These are phyloP conservation scores for Tulasnella sp. DNA, from an alignment of 768 basidiomycete species.

Conservation along the genomic window DNA sequence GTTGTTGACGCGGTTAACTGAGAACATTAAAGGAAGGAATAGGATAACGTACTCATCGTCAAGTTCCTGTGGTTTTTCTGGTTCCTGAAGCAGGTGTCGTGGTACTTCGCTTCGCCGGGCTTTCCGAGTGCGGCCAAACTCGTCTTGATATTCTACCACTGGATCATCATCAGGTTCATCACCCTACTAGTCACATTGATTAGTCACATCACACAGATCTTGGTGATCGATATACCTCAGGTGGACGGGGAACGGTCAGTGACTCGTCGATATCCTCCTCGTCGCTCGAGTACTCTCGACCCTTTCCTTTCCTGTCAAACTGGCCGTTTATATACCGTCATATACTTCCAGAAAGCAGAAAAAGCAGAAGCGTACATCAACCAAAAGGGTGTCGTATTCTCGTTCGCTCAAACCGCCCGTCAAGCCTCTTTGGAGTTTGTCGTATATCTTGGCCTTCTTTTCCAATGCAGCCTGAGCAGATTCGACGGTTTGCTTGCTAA, in stretches of 20 bases:
- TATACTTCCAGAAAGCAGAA: background rate
- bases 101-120: constrained; percentile 66
- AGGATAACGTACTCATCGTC: constrained; percentile 28
- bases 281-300: constrained; percentile 8
- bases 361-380: constrained; percentile 47
- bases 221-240: constrained; percentile 32
- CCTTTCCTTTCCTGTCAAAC: constrained; percentile 48
- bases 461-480: constrained; percentile 58
- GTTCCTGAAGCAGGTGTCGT: constrained; percentile 36
- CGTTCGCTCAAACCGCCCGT: constrained; percentile 63
- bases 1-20: background rate
- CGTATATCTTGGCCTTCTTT: constrained; percentile 68
- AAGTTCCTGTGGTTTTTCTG: constrained; percentile 18
- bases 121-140: constrained; percentile 67
- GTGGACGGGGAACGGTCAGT: constrained; percentile 42
- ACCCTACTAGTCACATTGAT: background rate
- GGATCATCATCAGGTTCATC: constrained; percentile 40
- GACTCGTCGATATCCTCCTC: constrained; percentile 58
- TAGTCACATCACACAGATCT: constrained; percentile 26
- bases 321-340: constrained; percentile 22
- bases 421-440: constrained; percentile 64
- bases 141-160: constrained; percentile 74
- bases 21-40: no score
- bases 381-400: constrained; percentile 58
- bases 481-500: constrained; percentile 59